Conservation (phyloP, 495 filamentous ascomycete species). For the Bathelium albidoporum region DNA sequence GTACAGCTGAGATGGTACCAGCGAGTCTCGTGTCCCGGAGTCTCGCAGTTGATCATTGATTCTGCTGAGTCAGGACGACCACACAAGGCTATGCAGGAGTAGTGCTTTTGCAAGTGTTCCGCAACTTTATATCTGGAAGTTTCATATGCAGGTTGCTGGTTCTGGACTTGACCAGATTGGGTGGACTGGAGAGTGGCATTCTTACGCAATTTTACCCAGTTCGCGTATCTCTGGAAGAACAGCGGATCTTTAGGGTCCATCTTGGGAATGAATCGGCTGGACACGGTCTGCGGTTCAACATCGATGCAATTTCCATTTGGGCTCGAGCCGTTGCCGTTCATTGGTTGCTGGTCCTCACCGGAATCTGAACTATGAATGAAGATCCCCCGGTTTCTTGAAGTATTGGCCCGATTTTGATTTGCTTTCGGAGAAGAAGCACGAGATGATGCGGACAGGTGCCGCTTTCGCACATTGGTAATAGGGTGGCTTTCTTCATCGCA, state of each 20-base stretch:
- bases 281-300: not conserved
- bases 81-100: not conserved
- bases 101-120: not conserved
- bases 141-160: not conserved
- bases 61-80: not conserved
- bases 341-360: not conserved
- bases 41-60: not conserved
- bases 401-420: not conserved
- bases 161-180: not conserved
- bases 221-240: not conserved
- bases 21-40: not conserved
- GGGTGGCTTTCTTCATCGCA: not conserved
- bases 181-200: not conserved
- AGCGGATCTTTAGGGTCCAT: conserved; percentile 1
- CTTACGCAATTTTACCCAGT: not conserved
- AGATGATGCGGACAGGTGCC: not conserved
- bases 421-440: not conserved
- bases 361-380: not conserved
- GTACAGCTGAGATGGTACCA: conserved; percentile 3
- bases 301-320: not conserved
- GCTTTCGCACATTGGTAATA: not conserved
- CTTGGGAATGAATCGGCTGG: not conserved
- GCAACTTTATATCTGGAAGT: not conserved
- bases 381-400: not conserved
- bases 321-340: not conserved